Percentiles rank a stretch among this genome's conserved stretches.
phyloP scores from a whole-genome alignment of 257 asterid genomes.

The Agastache rugosa region DNA sequence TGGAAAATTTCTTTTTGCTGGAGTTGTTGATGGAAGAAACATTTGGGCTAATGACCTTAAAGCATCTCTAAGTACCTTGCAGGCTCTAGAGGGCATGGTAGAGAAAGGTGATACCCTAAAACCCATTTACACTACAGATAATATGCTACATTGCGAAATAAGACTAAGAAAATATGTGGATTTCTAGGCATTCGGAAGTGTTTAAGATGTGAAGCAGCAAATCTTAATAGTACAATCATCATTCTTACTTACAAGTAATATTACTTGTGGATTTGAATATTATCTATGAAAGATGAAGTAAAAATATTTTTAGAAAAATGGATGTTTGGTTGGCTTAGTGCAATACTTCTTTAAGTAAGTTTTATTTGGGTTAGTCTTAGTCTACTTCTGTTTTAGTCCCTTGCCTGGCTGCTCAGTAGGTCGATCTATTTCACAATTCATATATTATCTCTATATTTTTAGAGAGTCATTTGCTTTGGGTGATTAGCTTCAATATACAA shows the following conservation, averaged over 20 bases:
- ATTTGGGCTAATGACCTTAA: conserved; percentile 87
- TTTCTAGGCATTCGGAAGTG: conserved; percentile 4
- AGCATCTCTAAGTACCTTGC: conserved; percentile 64
- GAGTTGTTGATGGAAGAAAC: conserved; percentile 89
- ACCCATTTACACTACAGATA: background rate
- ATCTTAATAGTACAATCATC: background rate
- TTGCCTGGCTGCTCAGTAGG: background rate
- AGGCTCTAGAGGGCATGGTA: conserved; percentile 63
- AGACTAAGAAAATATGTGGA: background rate
- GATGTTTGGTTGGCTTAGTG: background rate
- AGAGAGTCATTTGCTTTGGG: background rate
- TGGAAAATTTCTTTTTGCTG: conserved; percentile 78
- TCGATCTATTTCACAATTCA: background rate
- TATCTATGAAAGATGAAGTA: background rate
- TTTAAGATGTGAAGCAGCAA: background rate
- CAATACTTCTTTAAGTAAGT: background rate
- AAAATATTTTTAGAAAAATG: background rate
- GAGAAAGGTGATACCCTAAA: conserved; percentile 59
- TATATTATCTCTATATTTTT: background rate
- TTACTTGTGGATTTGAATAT: background rate
- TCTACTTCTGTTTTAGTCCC: background rate
- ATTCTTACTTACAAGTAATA: background rate
- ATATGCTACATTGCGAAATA: background rate
- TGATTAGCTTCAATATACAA: background rate
- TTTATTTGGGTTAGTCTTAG: background rate